Evolutionary conservation across 805 yeast genomes (phyloP).

Genomic region (Metschnikowia cerradonensis): DNA sequence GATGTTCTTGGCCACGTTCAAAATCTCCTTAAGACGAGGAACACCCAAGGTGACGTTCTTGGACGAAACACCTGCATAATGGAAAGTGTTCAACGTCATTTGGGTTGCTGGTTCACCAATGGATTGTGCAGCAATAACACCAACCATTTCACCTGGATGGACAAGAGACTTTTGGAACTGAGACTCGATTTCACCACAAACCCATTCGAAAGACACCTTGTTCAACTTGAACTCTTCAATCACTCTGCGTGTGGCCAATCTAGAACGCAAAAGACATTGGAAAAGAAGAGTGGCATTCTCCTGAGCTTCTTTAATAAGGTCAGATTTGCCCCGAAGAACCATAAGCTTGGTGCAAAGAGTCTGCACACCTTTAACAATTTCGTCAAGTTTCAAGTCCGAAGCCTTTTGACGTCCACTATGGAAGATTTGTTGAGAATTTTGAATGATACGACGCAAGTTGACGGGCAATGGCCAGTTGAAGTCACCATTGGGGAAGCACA

Average conservation of each 20-base stretch:
- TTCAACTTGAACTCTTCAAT: slow-evolving; percentile 85
- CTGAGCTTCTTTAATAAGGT: slow-evolving; percentile 78
- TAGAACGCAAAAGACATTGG: slow-evolving; percentile 88
- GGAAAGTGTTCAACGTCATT: slow-evolving; percentile 91
- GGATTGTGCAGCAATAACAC: slow-evolving; percentile 95
- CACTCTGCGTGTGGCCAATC: slow-evolving; percentile 86
- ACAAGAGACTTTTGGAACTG: slow-evolving; percentile 90
- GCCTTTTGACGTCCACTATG: slow-evolving; percentile 88
- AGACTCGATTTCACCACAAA: slow-evolving; percentile 86
- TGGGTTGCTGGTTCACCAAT: slow-evolving; percentile 99
- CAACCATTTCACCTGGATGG: slow-evolving; percentile 98
- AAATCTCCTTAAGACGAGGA: slow-evolving; percentile 97
- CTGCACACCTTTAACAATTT: slow-evolving; percentile 69
- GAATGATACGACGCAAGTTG: slow-evolving; percentile 91
- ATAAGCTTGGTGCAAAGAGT: slow-evolving; percentile 60
- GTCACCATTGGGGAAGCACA: slow-evolving; percentile 89
- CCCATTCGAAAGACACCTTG: slow-evolving; percentile 91
- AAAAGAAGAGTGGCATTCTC: slow-evolving; percentile 85
- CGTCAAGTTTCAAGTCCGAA: slow-evolving; percentile 81
- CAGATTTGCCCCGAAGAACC: slow-evolving; percentile 80
- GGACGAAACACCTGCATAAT: slow-evolving; percentile 99
- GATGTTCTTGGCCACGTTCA: slow-evolving; percentile 96
- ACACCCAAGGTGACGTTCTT: slow-evolving; percentile 99
- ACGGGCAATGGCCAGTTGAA: slow-evolving; percentile 97
- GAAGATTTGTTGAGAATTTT: slow-evolving; percentile 96